phyloP scores from a whole-genome alignment of 2,329 filamentous ascomycete species.

The Daldinia sp. region DNA sequence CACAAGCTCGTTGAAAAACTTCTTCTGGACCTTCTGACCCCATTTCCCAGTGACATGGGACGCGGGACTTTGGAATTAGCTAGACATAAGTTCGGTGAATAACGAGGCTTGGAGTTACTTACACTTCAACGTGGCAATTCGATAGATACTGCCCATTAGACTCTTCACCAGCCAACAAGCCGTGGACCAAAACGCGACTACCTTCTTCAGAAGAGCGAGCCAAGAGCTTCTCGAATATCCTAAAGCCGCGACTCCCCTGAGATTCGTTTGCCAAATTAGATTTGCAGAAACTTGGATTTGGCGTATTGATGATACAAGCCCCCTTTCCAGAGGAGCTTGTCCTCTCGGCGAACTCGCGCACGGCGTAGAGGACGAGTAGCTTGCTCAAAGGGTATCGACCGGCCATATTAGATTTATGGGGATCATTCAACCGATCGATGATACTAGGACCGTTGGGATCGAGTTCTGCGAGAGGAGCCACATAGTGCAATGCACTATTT shows the following conservation, averaged over 20 bases:
- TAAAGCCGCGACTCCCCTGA: conserved; percentile 25
- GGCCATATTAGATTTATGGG: conserved; percentile 46
- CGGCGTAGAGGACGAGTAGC: conserved; percentile 49
- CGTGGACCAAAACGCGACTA: conserved; percentile 51
- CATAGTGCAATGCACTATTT: background rate
- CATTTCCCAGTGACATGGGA: conserved; percentile 51
- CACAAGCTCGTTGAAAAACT: conserved; percentile 53
- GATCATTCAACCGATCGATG: conserved; percentile 51
- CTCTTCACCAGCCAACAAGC: conserved; percentile 49
- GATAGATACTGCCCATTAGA: conserved; percentile 53
- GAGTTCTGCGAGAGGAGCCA: conserved; percentile 46
- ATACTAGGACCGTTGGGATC: conserved; percentile 37
- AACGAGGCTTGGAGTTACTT: background rate
- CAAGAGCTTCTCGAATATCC: conserved; percentile 46
- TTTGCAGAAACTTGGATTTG: conserved; percentile 58
- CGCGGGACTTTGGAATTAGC: conserved; percentile 44
- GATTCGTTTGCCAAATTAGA: conserved; percentile 49
- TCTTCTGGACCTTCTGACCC: conserved; percentile 49
- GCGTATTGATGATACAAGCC: conserved; percentile 53
- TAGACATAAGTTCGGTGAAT: background rate
- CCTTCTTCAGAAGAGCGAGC: conserved; percentile 62
- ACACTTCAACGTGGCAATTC: conserved; percentile 48
- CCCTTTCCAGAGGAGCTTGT: conserved; percentile 21
- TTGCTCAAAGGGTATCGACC: conserved; percentile 52
- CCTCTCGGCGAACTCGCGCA: conserved; percentile 49